Conservation (phyloP, 441 rosid species). For the Aquilaria agallochum region DNA sequence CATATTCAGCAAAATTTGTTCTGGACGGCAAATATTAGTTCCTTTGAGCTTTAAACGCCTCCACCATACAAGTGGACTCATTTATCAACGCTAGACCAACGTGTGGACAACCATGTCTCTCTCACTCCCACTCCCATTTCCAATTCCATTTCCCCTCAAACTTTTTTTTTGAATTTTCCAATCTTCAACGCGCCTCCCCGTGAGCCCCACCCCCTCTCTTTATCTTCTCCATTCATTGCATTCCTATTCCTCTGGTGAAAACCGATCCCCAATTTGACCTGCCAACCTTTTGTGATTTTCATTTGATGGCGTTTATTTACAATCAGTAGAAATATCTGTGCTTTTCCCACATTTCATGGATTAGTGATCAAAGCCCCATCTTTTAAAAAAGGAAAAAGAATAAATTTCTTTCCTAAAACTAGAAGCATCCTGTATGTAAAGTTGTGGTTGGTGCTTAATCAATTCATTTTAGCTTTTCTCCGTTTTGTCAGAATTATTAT, state of each 20-base stretch:
- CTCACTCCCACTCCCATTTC: slow-evolving; percentile 12
- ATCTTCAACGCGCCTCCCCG: slow-evolving; percentile 1
- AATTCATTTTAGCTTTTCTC: slow-evolving; percentile 2
- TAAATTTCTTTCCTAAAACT: too few relatives aligned
- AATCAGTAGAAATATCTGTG: too few relatives aligned
- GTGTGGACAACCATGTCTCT: slow-evolving; percentile 31
- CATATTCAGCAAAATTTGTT: neutral
- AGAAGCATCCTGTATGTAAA: neutral
- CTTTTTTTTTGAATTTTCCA: too few relatives aligned
- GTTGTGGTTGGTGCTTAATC: neutral
- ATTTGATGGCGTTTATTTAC: too few relatives aligned
- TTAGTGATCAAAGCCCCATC: too few relatives aligned
- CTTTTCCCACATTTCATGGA: too few relatives aligned
- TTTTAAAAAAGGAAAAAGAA: too few relatives aligned
- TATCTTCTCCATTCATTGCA: neutral
- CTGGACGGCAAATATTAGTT: slow-evolving; percentile 3
- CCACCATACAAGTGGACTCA: slow-evolving; percentile 40
- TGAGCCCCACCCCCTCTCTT: neutral
- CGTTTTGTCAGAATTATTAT: neutral
- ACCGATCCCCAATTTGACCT: slow-evolving; percentile 11
- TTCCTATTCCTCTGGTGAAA: slow-evolving; percentile 13
- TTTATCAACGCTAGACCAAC: slow-evolving; percentile 16
- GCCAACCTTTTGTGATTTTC: neutral
- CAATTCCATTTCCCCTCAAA: slow-evolving; percentile 11
- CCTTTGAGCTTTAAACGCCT: slow-evolving; percentile 16